A percentile compares a stretch with the other conserved stretches of the same genome.
Evolutionary conservation across 2,329 filamentous ascomycete genomes (phyloP).

Genomic region (Talaromyces sp.): DNA sequence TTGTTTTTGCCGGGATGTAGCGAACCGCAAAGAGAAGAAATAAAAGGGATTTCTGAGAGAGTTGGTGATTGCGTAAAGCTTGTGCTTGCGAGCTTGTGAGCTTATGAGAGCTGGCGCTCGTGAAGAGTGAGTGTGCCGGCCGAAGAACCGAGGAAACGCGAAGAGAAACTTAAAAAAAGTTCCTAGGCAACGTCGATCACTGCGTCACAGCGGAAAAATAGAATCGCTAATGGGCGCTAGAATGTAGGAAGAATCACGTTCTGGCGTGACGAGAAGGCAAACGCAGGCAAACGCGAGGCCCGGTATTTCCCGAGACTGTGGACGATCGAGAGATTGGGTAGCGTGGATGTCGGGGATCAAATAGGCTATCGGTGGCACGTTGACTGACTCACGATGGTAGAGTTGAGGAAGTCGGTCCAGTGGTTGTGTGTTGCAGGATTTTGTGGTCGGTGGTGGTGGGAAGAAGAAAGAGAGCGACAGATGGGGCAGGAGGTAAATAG

Average conservation of each 20-base stretch:
- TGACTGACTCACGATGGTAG: not conserved
- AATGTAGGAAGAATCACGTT: not conserved
- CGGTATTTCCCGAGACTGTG: not conserved
- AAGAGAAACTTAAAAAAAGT: not conserved
- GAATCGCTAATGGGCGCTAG: not conserved
- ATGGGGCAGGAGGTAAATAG: not conserved
- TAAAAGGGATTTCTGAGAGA: not conserved
- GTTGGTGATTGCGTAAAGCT: not conserved
- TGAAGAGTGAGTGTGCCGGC: not conserved
- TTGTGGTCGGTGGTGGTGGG: not conserved
- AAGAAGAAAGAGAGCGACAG: not conserved
- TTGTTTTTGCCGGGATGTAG: not conserved
- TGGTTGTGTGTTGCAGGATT: not conserved
- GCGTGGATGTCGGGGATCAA: not conserved
- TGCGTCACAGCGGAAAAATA: not conserved
- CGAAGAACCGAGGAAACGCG: not conserved
- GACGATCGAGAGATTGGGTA: not conserved
- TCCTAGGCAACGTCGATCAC: not conserved
- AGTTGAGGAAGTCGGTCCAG: not conserved
- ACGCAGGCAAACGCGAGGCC: not conserved
- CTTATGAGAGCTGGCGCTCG: not conserved
- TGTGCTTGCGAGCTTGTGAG: not conserved
- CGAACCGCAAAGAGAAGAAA: not conserved
- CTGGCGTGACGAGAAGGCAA: not conserved
- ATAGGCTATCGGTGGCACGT: not conserved